A percentile compares a stretch with the other conserved stretches of the same genome.
These are phyloP conservation scores for Euptelea pleiosperma DNA, from an alignment of 164 flowering plant species.

Conservation along the genomic window DNA sequence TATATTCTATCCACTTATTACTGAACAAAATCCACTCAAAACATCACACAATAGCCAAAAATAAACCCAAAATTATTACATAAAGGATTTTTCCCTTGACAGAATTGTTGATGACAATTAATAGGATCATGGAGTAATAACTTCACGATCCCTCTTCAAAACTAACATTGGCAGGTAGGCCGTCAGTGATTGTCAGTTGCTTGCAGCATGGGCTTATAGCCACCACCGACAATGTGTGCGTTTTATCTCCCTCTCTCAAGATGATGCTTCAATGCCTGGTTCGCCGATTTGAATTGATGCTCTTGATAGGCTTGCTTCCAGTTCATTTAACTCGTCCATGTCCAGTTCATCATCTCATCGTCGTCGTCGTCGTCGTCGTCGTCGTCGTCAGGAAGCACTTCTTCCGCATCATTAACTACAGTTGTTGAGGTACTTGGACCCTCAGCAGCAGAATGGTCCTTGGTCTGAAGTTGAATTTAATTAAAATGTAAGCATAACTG, in stretches of 20 bases:
- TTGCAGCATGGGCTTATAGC: background rate
- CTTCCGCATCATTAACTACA: conserved; percentile 36
- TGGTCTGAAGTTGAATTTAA: conserved; percentile 34
- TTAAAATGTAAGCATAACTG: background rate
- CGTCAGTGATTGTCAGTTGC: background rate
- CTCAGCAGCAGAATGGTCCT: conserved; percentile 33
- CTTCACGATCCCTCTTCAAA: background rate
- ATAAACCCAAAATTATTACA: too few relatives aligned
- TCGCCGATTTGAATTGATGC: conserved; percentile 65
- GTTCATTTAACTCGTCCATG: conserved; percentile 78
- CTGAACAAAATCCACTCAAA: too few relatives aligned
- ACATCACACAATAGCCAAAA: too few relatives aligned
- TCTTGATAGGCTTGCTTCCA: conserved; percentile 78
- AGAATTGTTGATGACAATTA: background rate
- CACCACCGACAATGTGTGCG: too few relatives aligned
- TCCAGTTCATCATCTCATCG: conserved; percentile 79
- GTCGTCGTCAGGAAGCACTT: conserved; percentile 32
- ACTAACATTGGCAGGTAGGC: background rate
- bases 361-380: too few relatives aligned
- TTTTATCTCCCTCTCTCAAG: too few relatives aligned
- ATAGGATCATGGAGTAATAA: background rate
- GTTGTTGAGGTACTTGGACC: conserved; percentile 59
- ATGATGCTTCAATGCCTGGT: conserved; percentile 35
- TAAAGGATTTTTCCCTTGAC: conserved; percentile 8
- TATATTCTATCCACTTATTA: too few relatives aligned